These are phyloP conservation scores for Truncatella angustata DNA, from an alignment of 2,329 filamentous ascomycete genomes.

Conservation along the genomic window DNA sequence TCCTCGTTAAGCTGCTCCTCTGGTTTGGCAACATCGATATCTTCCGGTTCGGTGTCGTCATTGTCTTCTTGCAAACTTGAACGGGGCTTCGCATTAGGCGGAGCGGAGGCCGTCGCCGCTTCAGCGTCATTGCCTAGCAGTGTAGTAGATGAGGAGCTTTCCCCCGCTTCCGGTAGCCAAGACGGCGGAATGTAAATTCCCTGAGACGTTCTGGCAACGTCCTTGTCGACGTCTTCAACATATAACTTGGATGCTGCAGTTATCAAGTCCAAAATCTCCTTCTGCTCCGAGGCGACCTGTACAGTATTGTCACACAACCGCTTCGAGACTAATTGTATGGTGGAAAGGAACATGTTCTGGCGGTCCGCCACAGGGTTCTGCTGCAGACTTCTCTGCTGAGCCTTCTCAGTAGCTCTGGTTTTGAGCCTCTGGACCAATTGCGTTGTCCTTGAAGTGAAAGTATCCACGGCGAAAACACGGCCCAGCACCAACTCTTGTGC, in stretches of 20 bases:
- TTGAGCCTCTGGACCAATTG: constrained; percentile 26
- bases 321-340: constrained; percentile 38
- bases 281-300: constrained; percentile 29
- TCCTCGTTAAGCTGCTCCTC: constrained; percentile 34
- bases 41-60: constrained; percentile 36
- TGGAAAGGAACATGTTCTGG: constrained; percentile 7
- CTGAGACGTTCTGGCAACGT: not conserved
- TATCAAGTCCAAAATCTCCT: constrained; percentile 49
- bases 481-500: constrained; percentile 52
- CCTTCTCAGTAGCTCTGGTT: too few species aligned
- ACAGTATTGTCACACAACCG: constrained; percentile 39
- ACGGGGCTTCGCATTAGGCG: not conserved
- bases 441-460: constrained; percentile 34
- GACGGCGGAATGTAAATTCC: not conserved
- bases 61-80: constrained; percentile 17
- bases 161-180: constrained; percentile 13
- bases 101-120: constrained; percentile 6
- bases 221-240: constrained; percentile 36
- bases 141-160: too few species aligned
- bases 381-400: constrained; percentile 15
- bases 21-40: constrained; percentile 48
- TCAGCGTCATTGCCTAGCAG: constrained; percentile 1
- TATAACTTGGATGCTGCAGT: constrained; percentile 51
- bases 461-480: constrained; percentile 51
- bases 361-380: not conserved